Evolutionary conservation across 208 protist species (phyloP), one percentile per base, ranked within the genome.

Genomic region (Balamuthia mandrillaris): DNA sequence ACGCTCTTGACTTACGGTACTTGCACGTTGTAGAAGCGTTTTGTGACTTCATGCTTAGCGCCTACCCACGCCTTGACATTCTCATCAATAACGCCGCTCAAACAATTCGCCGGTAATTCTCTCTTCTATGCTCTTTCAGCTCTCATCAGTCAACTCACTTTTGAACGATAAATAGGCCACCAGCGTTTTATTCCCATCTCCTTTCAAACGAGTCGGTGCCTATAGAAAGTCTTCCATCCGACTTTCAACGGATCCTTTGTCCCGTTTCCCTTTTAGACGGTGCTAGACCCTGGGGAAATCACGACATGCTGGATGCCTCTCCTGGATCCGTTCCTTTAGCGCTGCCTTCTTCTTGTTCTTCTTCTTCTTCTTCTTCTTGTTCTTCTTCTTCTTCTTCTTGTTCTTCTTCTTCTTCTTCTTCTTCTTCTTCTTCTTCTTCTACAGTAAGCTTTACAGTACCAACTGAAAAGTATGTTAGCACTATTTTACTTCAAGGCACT

Each of bases 1-100:
- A 96, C 88, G 95, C 95, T 2, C 85, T 99, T 6, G 96, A 99
- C 87, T 84, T 99, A 84, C 93, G 96, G 4, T 95, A 98, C 78
- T 87, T 98, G 91, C 94, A 92, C 83, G 65, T 96, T 18, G 93
- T 98, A 37, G 96, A 96, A 75, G 94, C 94, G 85, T 96, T 98
- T 87, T 96, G 94, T 85, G 93, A 88, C 21, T 95, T 96, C 35
- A 16, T 92, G 14, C 49, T 65, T 9, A 54, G 24, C 52, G 65
- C 75, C 35, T 82, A 82, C 6, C 14, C 24, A 2, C 37, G 56
- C 24, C 44, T 75, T 10, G 60, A 85, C 41, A 75, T 75, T 10
- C 47, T 85, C 41, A 85, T 98, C 86, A 98, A 98, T 94, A 99
- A 99, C 87, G 97, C 97, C 0, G 96, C 96, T 27, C 97, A 98